A percentile compares a stretch with the other conserved stretches of the same genome.
Evolutionary conservation across 2,329 filamentous ascomycete species (phyloP).

Genomic region (Claviceps sp.): DNA sequence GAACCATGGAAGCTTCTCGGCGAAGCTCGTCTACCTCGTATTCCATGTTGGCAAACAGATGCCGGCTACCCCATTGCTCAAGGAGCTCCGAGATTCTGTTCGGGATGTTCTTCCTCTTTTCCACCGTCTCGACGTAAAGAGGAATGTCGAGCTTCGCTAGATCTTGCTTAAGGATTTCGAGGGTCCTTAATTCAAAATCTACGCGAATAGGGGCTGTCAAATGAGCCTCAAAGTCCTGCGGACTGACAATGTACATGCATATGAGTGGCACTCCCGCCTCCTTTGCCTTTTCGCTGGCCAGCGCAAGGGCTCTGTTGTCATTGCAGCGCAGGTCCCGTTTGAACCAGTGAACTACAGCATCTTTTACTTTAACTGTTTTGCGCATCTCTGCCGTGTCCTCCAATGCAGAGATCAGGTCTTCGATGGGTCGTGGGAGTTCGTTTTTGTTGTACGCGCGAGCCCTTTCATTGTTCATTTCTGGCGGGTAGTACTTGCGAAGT

Average conservation of each 20-base stretch:
- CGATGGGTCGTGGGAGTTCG: conserved; percentile 58
- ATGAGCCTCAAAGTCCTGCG: conserved; percentile 76
- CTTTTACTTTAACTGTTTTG: conserved; percentile 35
- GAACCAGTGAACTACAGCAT: conserved; percentile 78
- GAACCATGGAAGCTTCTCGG: conserved; percentile 56
- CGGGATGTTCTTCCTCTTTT: conserved; percentile 49
- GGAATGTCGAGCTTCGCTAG: conserved; percentile 63
- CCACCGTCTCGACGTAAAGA: conserved; percentile 58
- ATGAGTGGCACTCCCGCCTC: conserved; percentile 58
- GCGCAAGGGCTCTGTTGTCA: conserved; percentile 60
- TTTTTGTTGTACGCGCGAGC: conserved; percentile 61
- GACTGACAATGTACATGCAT: conserved; percentile 65
- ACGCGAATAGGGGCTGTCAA: conserved; percentile 58
- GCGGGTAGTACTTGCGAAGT: conserved; percentile 65
- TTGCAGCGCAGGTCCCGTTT: conserved; percentile 62
- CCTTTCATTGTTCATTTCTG: conserved; percentile 72
- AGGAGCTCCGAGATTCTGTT: conserved; percentile 50
- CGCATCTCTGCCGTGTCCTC: conserved; percentile 44
- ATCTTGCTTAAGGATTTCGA: conserved; percentile 52
- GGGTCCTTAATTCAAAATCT: conserved; percentile 66
- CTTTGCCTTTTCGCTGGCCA: conserved; percentile 53
- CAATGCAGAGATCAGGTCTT: conserved; percentile 48
- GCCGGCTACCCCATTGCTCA: conserved; percentile 57
- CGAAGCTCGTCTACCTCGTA: conserved; percentile 86
- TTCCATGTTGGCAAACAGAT: conserved; percentile 73